Conservation (phyloP, 768 basidiomycete species). For the Mycena rebaudengoi region DNA sequence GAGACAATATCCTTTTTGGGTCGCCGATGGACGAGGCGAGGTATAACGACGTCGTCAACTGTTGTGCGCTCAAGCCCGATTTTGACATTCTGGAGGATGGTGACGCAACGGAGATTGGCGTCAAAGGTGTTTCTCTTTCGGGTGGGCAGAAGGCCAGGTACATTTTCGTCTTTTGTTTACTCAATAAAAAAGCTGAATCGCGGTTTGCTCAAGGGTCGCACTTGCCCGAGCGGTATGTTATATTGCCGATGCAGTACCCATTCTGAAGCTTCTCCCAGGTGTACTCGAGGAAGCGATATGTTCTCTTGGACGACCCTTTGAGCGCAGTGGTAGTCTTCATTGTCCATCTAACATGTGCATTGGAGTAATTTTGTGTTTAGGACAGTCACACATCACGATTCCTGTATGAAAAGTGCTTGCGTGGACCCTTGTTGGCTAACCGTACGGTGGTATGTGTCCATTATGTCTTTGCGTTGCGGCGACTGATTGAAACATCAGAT, state of each 20-base stretch:
- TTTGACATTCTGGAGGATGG: slow-evolving; percentile 88
- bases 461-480: too few relatives aligned
- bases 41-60: slow-evolving; percentile 79
- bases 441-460: slow-evolving; percentile 65
- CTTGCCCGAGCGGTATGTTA: slow-evolving; percentile 62
- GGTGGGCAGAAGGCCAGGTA: slow-evolving; percentile 73
- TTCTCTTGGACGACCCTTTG: slow-evolving; percentile 67
- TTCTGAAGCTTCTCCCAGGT: background rate
- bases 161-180: slow-evolving; percentile 8
- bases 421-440: slow-evolving; percentile 69
- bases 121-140: slow-evolving; percentile 47
- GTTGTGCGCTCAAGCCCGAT: slow-evolving; percentile 85
- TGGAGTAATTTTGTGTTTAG: slow-evolving; percentile 37
- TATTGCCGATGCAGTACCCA: background rate
- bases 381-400: slow-evolving; percentile 75
- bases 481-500: slow-evolving; percentile 46
- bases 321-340: slow-evolving; percentile 62
- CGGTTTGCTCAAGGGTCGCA: slow-evolving; percentile 52
- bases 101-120: slow-evolving; percentile 85
- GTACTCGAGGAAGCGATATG: slow-evolving; percentile 58
- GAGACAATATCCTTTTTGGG: slow-evolving; percentile 85
- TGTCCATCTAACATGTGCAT: too few relatives aligned
- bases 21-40: slow-evolving; percentile 74
- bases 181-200: background rate
- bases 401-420: slow-evolving; percentile 69